Evolutionary conservation across 1,139 yeast species (phyloP), one percentile per base, ranked within the genome.

Genomic region (Lodderomyces margitis): DNA sequence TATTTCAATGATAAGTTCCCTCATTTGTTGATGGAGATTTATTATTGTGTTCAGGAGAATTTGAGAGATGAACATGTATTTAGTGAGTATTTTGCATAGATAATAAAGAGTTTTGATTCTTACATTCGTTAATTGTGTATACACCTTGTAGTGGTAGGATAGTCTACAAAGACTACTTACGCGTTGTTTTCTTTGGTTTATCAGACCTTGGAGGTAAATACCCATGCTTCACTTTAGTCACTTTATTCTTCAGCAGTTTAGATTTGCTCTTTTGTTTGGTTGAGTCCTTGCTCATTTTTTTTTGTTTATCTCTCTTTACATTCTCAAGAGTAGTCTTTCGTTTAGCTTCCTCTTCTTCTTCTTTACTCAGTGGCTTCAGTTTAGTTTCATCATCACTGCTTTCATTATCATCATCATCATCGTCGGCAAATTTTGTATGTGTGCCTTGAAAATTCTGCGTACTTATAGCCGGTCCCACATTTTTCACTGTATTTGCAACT

Each of bases 1-100:
- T 92, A 86, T 58, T 92, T 88, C 62, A 79, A 80, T 38, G 58
- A 63, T 25, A 76, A 80, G 55, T 92, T 91, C 57, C 98, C 99
- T 1, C 72, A 75, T 42, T 63, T 92, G 54, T 65, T 92, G 52
- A 80, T 91, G 81, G 83, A 80, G 54, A 77, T 85, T 16, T 91
- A 88, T 62, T 70, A 70, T 48, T 74, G 87, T 48, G 83, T 87
- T 16, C 70, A 70, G 46, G 70, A 71, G 38, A 71, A 80, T 50
- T 62, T 88, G 48, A 65, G 65, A 21, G 70, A 77, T 21, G 96
- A 87, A 53, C 83, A 78, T 49, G 71, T 76, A 25, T 76, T 87
- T 54, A 62, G 32, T 28, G 32, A 28, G 16, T 28, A 28, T 15
- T 28, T 28, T 28, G 32, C 32, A 28, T 28, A 28, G 32, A 28